Evolutionary conservation across 225 moss, liverwort and hornwort genomes (phyloP).

Genomic region (Sphagnum contortum): DNA sequence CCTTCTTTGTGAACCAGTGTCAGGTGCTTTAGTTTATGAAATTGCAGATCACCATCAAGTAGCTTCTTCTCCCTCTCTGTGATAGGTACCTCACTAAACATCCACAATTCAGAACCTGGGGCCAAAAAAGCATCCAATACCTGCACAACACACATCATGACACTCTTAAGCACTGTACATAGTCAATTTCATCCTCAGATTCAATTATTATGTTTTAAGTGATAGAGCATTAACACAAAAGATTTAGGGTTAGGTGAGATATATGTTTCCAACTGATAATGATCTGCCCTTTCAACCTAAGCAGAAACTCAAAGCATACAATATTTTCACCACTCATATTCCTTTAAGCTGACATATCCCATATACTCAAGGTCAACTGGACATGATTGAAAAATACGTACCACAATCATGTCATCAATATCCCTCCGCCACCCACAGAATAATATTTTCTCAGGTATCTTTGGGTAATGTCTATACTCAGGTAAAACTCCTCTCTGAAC

Average conservation of each 20-base stretch:
- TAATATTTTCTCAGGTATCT: constrained; percentile 43
- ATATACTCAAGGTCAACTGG: no score
- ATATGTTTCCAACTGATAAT: no score
- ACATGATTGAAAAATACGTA: not conserved
- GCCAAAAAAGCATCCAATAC: constrained; percentile 48
- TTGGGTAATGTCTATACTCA: constrained; percentile 22
- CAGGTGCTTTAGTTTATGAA: constrained; percentile 16
- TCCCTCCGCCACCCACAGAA: constrained; percentile 59
- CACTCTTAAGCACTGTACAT: no score
- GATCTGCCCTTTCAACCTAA: no score
- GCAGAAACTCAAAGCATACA: no score
- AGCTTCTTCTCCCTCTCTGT: constrained; percentile 32
- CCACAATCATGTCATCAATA: constrained; percentile 48
- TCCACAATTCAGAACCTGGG: constrained; percentile 42
- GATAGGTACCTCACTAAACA: constrained; percentile 42
- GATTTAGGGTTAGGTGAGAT: no score
- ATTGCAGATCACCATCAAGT: constrained; percentile 31
- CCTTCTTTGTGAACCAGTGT: constrained; percentile 46
- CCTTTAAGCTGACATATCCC: no score
- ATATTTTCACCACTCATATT: no score
- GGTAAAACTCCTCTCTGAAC: constrained; percentile 30
- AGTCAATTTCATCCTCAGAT: no score
- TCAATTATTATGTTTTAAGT: no score
- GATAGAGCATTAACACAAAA: no score
- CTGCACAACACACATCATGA: constrained; percentile 7